Conservation (phyloP, 2,329 filamentous ascomycete species). For the Apiospora kogelbergensis region DNA sequence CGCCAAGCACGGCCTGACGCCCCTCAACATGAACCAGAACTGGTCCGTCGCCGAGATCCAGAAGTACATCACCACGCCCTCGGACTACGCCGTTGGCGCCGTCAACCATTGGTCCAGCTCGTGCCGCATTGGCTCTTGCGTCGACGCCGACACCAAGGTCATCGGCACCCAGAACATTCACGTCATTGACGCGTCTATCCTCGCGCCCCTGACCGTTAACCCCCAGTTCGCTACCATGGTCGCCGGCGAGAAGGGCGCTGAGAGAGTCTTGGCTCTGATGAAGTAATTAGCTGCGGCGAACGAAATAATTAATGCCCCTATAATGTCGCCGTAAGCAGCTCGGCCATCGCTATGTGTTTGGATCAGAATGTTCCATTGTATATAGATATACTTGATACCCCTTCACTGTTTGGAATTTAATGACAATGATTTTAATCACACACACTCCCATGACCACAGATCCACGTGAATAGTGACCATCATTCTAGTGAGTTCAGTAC, state of each 20-base stretch:
- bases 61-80: slow-evolving; percentile 48
- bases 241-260: slow-evolving; percentile 49
- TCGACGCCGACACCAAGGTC: slow-evolving; percentile 46
- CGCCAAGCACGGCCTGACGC: slow-evolving; percentile 40
- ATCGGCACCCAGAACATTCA: slow-evolving; percentile 49
- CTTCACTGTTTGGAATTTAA: neutral
- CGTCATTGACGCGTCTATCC: slow-evolving; percentile 51
- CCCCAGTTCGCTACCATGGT: slow-evolving; percentile 56
- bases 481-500: neutral
- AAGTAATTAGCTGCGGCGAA: neutral
- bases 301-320: neutral
- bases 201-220: slow-evolving; percentile 52
- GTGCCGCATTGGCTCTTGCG: slow-evolving; percentile 50
- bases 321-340: neutral
- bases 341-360: neutral
- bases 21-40: slow-evolving; percentile 47
- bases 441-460: neutral
- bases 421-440: neutral
- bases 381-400: slow-evolving; percentile 4
- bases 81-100: slow-evolving; percentile 46
- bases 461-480: neutral
- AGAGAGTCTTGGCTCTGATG: slow-evolving; percentile 40
- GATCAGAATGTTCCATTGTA: neutral
- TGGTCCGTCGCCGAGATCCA: slow-evolving; percentile 47
- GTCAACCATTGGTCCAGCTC: slow-evolving; percentile 56